Conservation (phyloP, 2,329 filamentous ascomycete species). For the Calonectria honghensis region DNA sequence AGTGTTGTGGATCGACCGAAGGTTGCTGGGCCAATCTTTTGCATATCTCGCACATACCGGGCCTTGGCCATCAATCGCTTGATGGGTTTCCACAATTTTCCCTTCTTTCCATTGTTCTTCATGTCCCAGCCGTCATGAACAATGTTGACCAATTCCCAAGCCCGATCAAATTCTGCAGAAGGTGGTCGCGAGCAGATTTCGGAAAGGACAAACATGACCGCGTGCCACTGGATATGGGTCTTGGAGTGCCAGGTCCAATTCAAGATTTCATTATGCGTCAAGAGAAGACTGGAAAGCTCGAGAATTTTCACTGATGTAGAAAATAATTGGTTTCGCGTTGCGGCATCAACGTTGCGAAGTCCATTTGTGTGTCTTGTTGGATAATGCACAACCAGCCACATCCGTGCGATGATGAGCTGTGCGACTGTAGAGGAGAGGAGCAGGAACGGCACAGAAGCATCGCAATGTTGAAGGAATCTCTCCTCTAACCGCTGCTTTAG, state of each 20-base stretch:
- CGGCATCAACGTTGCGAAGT: neutral
- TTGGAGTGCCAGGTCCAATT: constrained; percentile 7
- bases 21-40: constrained; percentile 1
- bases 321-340: neutral
- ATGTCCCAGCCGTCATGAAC: constrained; percentile 9
- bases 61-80: neutral
- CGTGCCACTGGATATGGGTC: constrained; percentile 9
- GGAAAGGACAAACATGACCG: neutral
- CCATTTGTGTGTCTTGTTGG: neutral
- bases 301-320: neutral
- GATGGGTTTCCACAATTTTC: neutral
- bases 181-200: constrained; percentile 9
- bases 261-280: neutral
- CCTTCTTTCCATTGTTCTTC: neutral
- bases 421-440: neutral
- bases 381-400: constrained; percentile 5
- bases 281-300: neutral
- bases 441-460: neutral
- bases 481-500: neutral
- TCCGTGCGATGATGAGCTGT: neutral
- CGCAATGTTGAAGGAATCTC: neutral
- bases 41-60: neutral
- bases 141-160: neutral
- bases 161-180: neutral
- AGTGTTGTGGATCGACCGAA: neutral